Evolutionary conservation across 176 grass and related monocot genomes (phyloP), one percentile per base, ranked within the genome.

Genomic region (Phyllostachys edulis): DNA sequence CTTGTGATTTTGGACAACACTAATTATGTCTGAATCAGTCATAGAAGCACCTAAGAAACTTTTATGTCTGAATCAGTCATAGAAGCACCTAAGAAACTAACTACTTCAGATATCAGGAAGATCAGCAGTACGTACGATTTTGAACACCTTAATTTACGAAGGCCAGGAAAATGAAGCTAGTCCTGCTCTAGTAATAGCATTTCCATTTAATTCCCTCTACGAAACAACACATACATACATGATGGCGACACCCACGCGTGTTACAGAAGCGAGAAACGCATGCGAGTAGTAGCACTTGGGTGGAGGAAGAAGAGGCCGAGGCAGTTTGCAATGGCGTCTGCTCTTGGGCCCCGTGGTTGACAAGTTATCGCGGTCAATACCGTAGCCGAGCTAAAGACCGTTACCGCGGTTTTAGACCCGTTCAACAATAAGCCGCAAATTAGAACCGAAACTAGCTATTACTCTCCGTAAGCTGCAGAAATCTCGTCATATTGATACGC

Each of bases 321-420:
- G 67, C 16, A 20, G 44, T 32, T 68, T 77, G 73, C 55, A 71
- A 1, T 69, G 62, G 41, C 63, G 51, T 65, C 44, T 38, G 52
- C 50, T 44, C 65, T 86, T 86, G 67, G 55, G 45, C 85, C 57
- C 85, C 37, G 69, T 44, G 54, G 63, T 80, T 64, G 63, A 81
- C 71, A 76, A 85, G 82, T 18, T 47, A 89, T 51, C 71, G 3
- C 37, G 1, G 78, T 81, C 70, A 76, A 80, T 64, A 64, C 63
- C 78, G 64, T 82, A 20, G 18, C 14, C 36, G 24, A 71, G 55
- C 46, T 16, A 8, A 86, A 90, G 44, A 82, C 64, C 63, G 57
- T 86, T 27, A 65, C 44, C 34, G 24, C 16, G 15, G 37, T 54
- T 45, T 70, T 83, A 54, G 84, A 90, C 84, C 66, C 2, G 73